Evolutionary conservation across 768 basidiomycete species (phyloP).

Genomic region (Phlebiopsis flavidoalba): DNA sequence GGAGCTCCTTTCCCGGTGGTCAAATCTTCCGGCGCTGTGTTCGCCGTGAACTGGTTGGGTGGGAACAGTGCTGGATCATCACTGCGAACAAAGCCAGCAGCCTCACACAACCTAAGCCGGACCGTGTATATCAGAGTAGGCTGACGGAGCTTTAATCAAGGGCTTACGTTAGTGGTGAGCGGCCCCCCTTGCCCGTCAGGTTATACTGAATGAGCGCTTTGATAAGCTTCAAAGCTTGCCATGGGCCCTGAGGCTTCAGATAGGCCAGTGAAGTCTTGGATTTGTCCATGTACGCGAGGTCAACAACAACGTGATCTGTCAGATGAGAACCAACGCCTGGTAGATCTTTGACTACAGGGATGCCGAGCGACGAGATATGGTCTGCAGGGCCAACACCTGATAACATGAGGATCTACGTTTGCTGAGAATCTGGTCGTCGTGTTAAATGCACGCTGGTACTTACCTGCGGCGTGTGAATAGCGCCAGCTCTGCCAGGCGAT

Average conservation of each 20-base stretch:
- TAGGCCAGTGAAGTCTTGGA: conserved; percentile 37
- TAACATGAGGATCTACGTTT: conserved; percentile 47
- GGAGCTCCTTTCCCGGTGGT: conserved; percentile 29
- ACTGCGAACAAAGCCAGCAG: conserved; percentile 49
- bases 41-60: conserved; percentile 8
- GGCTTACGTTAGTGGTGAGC: conserved; percentile 47
- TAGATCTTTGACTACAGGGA: conserved; percentile 56
- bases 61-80: conserved; percentile 44
- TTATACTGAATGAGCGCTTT: conserved; percentile 36
- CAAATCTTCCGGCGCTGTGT: conserved; percentile 20
- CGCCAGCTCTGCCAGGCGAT: conserved; percentile 34
- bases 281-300: conserved; percentile 49
- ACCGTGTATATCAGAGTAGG: background rate
- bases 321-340: conserved; percentile 74
- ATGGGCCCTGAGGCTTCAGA: conserved; percentile 16
- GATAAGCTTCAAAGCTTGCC: conserved; percentile 11
- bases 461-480: conserved; percentile 55
- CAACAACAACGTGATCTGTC: conserved; percentile 59
- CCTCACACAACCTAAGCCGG: conserved; percentile 32
- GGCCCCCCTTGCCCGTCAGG: conserved; percentile 44
- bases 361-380: conserved; percentile 45
- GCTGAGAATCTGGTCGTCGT: background rate
- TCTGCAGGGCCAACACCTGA: conserved; percentile 72
- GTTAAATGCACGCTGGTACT: conserved; percentile 20
- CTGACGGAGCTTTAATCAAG: background rate